Conservation (phyloP, 2,329 filamentous ascomycete genomes). For the Fusarium virguliforme region DNA sequence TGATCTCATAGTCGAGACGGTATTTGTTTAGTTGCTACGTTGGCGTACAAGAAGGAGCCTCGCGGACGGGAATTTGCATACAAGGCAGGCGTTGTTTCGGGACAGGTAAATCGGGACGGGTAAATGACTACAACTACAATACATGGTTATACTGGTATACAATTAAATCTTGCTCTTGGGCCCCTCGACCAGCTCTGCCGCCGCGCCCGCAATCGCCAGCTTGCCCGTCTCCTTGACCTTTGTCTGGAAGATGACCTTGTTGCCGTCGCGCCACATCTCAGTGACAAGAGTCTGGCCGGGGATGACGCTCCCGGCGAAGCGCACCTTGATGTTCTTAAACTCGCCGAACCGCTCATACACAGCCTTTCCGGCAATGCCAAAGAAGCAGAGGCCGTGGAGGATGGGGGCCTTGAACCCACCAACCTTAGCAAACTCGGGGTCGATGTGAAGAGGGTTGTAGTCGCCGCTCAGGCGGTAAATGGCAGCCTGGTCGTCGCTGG, state of each 20-base stretch:
- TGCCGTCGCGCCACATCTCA: slow-evolving; percentile 94
- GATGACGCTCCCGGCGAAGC: slow-evolving; percentile 88
- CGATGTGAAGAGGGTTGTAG: slow-evolving; percentile 96
- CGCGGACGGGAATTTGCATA: slow-evolving; percentile 37
- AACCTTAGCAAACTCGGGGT: slow-evolving; percentile 93
- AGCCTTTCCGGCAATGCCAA: slow-evolving; percentile 92
- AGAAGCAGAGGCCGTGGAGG: slow-evolving; percentile 95
- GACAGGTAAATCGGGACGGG: too few relatives aligned
- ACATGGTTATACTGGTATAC: slow-evolving; percentile 46
- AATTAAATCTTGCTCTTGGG: slow-evolving; percentile 54
- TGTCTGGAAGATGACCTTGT: slow-evolving; percentile 85
- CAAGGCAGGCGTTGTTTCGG: slow-evolving; percentile 25
- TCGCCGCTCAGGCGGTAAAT: slow-evolving; percentile 95
- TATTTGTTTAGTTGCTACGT: slow-evolving; percentile 56
- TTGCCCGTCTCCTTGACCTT: slow-evolving; percentile 95
- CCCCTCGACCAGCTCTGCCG: slow-evolving; percentile 76
- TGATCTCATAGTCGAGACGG: slow-evolving; percentile 63
- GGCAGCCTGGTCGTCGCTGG: slow-evolving; percentile 91
- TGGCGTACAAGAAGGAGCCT: slow-evolving; percentile 40
- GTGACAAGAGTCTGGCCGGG: slow-evolving; percentile 92
- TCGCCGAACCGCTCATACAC: slow-evolving; percentile 87
- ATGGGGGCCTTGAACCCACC: slow-evolving; percentile 96
- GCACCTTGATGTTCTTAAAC: slow-evolving; percentile 93
- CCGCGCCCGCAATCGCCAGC: slow-evolving; percentile 85
- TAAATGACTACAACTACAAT: slow-evolving; percentile 51